A percentile compares a stretch with the other conserved stretches of the same genome.
Evolutionary conservation across 2,329 filamentous ascomycete genomes (phyloP).

Genomic region (Aspergillus fumigatus): DNA sequence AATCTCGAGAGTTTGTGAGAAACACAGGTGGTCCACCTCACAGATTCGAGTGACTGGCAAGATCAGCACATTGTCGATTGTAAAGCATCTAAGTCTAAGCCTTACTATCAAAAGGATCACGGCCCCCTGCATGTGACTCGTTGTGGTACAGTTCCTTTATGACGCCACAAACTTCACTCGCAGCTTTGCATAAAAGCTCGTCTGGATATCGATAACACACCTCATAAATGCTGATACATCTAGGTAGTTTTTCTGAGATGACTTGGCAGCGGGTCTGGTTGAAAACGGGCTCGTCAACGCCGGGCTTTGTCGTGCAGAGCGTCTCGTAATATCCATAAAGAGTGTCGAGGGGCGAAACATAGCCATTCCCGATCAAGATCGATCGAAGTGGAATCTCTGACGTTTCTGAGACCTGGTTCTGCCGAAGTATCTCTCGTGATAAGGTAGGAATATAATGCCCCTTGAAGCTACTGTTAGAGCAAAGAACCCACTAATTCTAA

Average conservation of each 20-base stretch:
- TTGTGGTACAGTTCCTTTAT: slow-evolving; percentile 11
- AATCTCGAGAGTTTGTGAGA: slow-evolving; percentile 4
- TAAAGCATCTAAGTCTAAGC: neutral
- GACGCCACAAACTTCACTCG: slow-evolving; percentile 9
- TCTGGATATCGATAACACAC: slow-evolving; percentile 24
- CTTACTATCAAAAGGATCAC: slow-evolving; percentile 18
- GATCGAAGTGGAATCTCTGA: slow-evolving; percentile 42
- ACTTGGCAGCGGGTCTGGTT: slow-evolving; percentile 44
- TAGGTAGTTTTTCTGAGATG: slow-evolving; percentile 42
- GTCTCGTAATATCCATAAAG: slow-evolving; percentile 45
- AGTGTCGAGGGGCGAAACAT: slow-evolving; percentile 38
- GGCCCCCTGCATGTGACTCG: slow-evolving; percentile 13
- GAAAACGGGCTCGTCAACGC: slow-evolving; percentile 39
- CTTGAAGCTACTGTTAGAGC: slow-evolving; percentile 11
- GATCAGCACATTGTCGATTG: neutral
- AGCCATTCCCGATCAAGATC: slow-evolving; percentile 45
- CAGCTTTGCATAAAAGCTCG: slow-evolving; percentile 9
- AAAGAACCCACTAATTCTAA: slow-evolving; percentile 3
- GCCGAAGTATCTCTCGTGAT: slow-evolving; percentile 40
- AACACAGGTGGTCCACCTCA: slow-evolving; percentile 12
- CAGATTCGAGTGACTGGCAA: slow-evolving; percentile 12
- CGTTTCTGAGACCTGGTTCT: slow-evolving; percentile 39
- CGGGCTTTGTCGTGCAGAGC: slow-evolving; percentile 43
- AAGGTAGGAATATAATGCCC: slow-evolving; percentile 48
- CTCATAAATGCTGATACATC: slow-evolving; percentile 39